Conservation (phyloP, 208 protist species). For the Tetramitus jugosus region DNA sequence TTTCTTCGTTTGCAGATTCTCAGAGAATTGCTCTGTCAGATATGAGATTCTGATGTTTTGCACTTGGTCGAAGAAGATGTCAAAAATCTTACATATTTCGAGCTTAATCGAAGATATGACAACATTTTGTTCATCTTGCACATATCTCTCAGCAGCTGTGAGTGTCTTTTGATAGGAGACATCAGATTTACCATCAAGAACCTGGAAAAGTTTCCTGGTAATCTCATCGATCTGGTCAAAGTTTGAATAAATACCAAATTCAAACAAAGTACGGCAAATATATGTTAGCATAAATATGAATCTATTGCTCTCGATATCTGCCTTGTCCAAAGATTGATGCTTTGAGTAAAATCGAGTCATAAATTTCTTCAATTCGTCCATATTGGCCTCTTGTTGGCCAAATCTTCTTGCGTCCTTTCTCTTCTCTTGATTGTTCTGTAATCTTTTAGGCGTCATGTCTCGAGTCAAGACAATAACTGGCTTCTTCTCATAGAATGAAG, state of each 20-base stretch:
- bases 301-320: too few relatives aligned
- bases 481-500: neutral
- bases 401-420: too few relatives aligned
- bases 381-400: too few relatives aligned
- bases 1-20: too few relatives aligned
- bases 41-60: neutral
- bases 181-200: neutral
- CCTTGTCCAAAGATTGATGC: too few relatives aligned
- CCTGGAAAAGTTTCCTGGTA: neutral
- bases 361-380: too few relatives aligned
- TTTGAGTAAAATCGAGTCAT: too few relatives aligned
- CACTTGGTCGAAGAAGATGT: neutral
- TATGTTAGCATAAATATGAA: neutral
- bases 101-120: neutral
- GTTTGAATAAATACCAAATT: neutral
- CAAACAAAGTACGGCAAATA: neutral
- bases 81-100: neutral
- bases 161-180: neutral
- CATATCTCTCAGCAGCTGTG: neutral
- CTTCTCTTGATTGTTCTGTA: too few relatives aligned
- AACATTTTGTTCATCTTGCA: neutral
- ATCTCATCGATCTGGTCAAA: neutral
- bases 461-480: neutral
- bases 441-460: too few relatives aligned
- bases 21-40: too few relatives aligned